Evolutionary conservation across 2,329 filamentous ascomycete species (phyloP).

Genomic region (Cryoendolithus antarcticus): DNA sequence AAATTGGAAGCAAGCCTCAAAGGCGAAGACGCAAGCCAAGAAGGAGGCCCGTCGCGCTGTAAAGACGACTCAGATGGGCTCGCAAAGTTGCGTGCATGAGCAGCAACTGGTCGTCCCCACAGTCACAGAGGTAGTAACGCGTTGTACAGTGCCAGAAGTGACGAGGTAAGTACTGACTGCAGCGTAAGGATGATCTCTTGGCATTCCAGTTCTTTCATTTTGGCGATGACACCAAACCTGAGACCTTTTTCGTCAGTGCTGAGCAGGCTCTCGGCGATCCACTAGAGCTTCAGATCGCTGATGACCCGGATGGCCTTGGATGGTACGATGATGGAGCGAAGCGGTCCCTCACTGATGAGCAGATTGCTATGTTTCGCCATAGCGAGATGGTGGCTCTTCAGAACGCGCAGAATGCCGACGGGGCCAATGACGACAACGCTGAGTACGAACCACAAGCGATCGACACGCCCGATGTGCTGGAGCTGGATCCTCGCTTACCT

Average conservation of each 20-base stretch:
- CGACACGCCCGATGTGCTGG: background rate
- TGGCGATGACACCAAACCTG: conserved; percentile 25
- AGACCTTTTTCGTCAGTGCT: conserved; percentile 19
- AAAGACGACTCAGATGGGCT: background rate
- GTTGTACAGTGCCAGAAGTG: background rate
- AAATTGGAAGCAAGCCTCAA: conserved; percentile 4
- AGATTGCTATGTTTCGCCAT: conserved; percentile 81
- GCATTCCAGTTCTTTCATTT: conserved; percentile 33
- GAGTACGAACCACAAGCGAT: conserved; percentile 1
- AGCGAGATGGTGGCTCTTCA: conserved; percentile 61
- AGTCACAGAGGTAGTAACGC: conserved; percentile 20
- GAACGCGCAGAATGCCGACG: conserved; percentile 6
- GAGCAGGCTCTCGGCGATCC: conserved; percentile 15
- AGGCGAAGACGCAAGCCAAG: conserved; percentile 6
- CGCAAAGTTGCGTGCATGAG: background rate
- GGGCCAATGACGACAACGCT: conserved; percentile 5
- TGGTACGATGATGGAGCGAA: conserved; percentile 81
- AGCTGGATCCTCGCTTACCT: conserved; percentile 7
- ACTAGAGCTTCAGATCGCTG: conserved; percentile 27
- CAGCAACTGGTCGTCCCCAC: conserved; percentile 7
- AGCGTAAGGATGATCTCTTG: conserved; percentile 29
- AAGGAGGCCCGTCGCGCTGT: conserved; percentile 7
- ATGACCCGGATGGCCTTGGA: conserved; percentile 52
- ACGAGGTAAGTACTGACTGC: conserved; percentile 22
- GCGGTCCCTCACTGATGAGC: conserved; percentile 79